Evolutionary conservation across 441 rosid genomes (phyloP), one percentile per base, ranked within the genome.

Genomic region (Gossypium davidsonii): DNA sequence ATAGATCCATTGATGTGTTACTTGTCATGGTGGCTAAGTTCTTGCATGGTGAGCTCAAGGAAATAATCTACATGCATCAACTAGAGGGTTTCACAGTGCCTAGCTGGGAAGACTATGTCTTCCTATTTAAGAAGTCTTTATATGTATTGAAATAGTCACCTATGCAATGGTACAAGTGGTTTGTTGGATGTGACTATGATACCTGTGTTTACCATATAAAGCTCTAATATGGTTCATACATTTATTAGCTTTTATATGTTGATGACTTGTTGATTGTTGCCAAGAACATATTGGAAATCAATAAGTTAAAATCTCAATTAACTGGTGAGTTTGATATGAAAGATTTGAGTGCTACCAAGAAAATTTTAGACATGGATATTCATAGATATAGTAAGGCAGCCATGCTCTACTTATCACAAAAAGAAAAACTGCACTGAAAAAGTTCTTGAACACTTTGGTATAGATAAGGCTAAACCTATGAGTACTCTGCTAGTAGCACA

Each of bases 241-340:
- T 75, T 2, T 75, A 46, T 18, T 1, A 51, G 72, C 63, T 7
- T 37, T 37, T 37, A 37, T 37, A 37, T 37, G 44, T 37, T 62
- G 59, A 70, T 62, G 58, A 51, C 6, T 39, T 70, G 58, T 20
- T 76, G 11, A 70, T 70, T 10, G 49, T n/a, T 20, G n/a, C 42
- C 0, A 37, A 39, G 1, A n/a, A 21, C 15, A 25, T 31, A 42
- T 0, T 0, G 1, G 49, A 51, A 11, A 70, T 70, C 14, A 18
- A 61, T 1, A 53, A 10, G 31, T 7, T 70, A 28, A 70, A 70
- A n/a, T 8, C 26, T 1, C n/a, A 53, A 4, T 25, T 62, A 1
- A 53, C 9, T 42, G 1, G 10, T 9, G 49, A 49, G 53, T 49
- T 49, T 14, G 53, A 49, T 4, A 49, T 49, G 15, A 49, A 49